A percentile compares a stretch with the other conserved stretches of the same genome.
These are phyloP conservation scores for Fusarium nurragi DNA, from an alignment of 2,329 filamentous ascomycete genomes.

Conservation along the genomic window DNA sequence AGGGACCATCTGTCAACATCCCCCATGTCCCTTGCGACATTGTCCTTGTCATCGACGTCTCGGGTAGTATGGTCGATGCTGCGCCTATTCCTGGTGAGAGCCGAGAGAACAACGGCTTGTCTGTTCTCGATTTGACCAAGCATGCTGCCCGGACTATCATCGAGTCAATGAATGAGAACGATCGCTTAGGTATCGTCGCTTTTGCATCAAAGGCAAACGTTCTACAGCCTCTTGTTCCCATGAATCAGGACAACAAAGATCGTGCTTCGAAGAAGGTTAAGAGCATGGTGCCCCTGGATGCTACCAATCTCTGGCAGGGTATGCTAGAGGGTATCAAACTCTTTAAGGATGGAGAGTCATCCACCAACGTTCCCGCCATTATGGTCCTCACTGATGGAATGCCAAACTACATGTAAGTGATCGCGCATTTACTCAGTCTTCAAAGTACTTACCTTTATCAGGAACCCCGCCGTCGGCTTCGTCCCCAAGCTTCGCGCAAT, in stretches of 20 bases:
- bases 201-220: conserved; percentile 57
- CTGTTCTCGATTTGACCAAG: conserved; percentile 67
- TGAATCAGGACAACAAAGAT: conserved; percentile 59
- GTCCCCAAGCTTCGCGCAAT: conserved; percentile 61
- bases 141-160: conserved; percentile 68
- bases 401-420: conserved; percentile 62
- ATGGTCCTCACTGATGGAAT: conserved; percentile 65
- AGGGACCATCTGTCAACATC: conserved; percentile 42
- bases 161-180: conserved; percentile 62
- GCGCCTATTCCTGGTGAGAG: conserved; percentile 60
- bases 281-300: conserved; percentile 49
- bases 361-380: conserved; percentile 57
- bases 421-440: fast-evolving
- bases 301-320: conserved; percentile 69
- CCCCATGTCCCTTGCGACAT: conserved; percentile 65
- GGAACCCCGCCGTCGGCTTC: conserved; percentile 62
- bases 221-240: conserved; percentile 58
- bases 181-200: conserved; percentile 67
- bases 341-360: conserved; percentile 50
- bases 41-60: conserved; percentile 70
- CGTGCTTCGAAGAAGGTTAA: conserved; percentile 54
- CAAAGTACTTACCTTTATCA: conserved; percentile 19
- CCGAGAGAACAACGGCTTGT: conserved; percentile 61
- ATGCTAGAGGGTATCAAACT: conserved; percentile 60
- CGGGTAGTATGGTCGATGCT: conserved; percentile 61